Conservation (phyloP, 805 yeast species). For the Ogataea corticis region DNA sequence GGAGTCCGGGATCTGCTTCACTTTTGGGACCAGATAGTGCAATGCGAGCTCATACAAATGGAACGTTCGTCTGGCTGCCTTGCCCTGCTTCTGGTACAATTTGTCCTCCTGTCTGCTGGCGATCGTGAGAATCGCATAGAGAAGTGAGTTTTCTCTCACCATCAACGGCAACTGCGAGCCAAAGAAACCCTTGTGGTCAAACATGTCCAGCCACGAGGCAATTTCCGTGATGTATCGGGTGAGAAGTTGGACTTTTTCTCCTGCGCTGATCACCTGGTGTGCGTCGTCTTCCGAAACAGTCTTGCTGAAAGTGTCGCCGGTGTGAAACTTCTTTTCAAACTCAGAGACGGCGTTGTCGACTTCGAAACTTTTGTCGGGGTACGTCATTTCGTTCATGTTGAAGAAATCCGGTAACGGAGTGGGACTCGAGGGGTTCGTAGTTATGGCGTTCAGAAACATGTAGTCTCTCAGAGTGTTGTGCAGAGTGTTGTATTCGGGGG, state of each 20-base stretch:
- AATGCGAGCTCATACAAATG: slow-evolving; percentile 18
- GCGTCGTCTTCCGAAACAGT: slow-evolving; percentile 12
- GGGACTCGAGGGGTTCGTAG: slow-evolving; percentile 17
- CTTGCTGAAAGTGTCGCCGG: background rate
- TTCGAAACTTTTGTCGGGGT: slow-evolving; percentile 11
- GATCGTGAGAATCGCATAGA: slow-evolving; percentile 20
- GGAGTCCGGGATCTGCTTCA: slow-evolving; percentile 15
- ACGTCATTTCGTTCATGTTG: slow-evolving; percentile 5
- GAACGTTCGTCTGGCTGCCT: slow-evolving; percentile 18
- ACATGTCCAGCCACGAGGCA: slow-evolving; percentile 29
- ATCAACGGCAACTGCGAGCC: slow-evolving; percentile 21
- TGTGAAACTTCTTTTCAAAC: slow-evolving; percentile 10
- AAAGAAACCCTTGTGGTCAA: slow-evolving; percentile 24
- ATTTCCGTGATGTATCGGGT: slow-evolving; percentile 21
- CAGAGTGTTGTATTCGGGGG: slow-evolving; percentile 20
- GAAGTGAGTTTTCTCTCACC: slow-evolving; percentile 16
- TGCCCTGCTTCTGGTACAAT: slow-evolving; percentile 6
- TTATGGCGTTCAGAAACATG: slow-evolving; percentile 39
- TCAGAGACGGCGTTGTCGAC: slow-evolving; percentile 12
- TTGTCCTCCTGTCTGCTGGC: slow-evolving; percentile 22
- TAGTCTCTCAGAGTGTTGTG: slow-evolving; percentile 39
- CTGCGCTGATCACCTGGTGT: slow-evolving; percentile 23
- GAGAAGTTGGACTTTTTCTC: slow-evolving; percentile 25
- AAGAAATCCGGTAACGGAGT: slow-evolving; percentile 2
- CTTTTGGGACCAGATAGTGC: slow-evolving; percentile 22